Conservation (phyloP, 169 alveolate species). For the Cryptosporidium bovis region DNA sequence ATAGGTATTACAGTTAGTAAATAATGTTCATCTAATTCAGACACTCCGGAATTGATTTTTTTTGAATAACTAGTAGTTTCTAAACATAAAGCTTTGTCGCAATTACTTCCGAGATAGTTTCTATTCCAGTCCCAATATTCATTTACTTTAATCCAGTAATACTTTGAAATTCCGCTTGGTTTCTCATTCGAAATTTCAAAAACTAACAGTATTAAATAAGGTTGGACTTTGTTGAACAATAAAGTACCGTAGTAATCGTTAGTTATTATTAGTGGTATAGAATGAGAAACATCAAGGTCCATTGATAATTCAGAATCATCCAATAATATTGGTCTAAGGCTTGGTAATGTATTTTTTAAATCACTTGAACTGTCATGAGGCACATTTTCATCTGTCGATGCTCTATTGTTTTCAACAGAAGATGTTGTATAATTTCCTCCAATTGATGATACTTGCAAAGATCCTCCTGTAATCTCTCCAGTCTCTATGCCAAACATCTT, state of each 20-base stretch:
- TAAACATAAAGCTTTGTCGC: neutral
- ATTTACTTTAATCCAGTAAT: slow-evolving; percentile 31
- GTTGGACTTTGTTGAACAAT: slow-evolving; percentile 35
- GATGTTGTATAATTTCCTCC: neutral
- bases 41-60: neutral
- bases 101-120: neutral
- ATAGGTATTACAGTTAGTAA: slow-evolving; percentile 16
- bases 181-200: slow-evolving; percentile 14
- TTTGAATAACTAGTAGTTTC: slow-evolving; percentile 1
- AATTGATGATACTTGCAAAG: too few relatives aligned
- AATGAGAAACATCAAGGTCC: slow-evolving; percentile 15
- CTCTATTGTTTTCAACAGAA: neutral
- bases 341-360: neutral
- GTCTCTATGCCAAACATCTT: slow-evolving; percentile 40
- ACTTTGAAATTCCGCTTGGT: slow-evolving; percentile 28
- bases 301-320: slow-evolving; percentile 34
- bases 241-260: slow-evolving; percentile 42
- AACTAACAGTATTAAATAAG: slow-evolving; percentile 25
- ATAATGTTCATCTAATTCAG: slow-evolving; percentile 33
- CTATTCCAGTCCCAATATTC: slow-evolving; percentile 71
- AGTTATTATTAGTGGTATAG: slow-evolving; percentile 44
- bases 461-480: neutral
- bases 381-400: neutral
- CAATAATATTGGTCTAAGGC: slow-evolving; percentile 24
- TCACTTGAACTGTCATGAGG: neutral